Conservation (phyloP, 2,329 filamentous ascomycete species). For the Xylariaceae sp. region DNA sequence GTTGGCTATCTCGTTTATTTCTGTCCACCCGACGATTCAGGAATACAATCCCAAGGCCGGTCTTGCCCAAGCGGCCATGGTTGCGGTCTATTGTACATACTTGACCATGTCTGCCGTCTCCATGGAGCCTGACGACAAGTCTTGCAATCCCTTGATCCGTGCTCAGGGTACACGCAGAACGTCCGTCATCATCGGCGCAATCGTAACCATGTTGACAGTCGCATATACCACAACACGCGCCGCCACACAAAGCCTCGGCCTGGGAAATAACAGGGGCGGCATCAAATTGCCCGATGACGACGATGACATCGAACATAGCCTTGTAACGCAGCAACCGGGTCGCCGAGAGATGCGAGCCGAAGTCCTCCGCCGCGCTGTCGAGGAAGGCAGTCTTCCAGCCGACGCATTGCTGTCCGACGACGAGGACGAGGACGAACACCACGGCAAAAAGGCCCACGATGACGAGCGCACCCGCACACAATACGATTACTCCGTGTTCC, state of each 20-base stretch:
- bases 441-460: conserved; percentile 64
- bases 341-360: conserved; percentile 91
- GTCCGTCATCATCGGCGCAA: conserved; percentile 85
- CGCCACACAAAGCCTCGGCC: conserved; percentile 80
- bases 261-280: conserved; percentile 57
- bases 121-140: conserved; percentile 92
- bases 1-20: conserved; percentile 74
- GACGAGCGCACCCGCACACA: conserved; percentile 87
- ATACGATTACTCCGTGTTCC: conserved; percentile 95
- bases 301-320: conserved; percentile 75
- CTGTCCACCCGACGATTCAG: conserved; percentile 85
- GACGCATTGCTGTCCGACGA: conserved; percentile 77
- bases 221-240: conserved; percentile 97
- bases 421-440: conserved; percentile 55
- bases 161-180: conserved; percentile 85
- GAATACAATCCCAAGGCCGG: conserved; percentile 90
- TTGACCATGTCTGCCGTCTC: conserved; percentile 96
- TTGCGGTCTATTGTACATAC: conserved; percentile 97
- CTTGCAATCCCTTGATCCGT: conserved; percentile 87
- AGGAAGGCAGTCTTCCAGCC: conserved; percentile 86
- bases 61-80: conserved; percentile 95
- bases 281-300: conserved; percentile 64
- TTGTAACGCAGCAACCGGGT: conserved; percentile 80
- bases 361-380: conserved; percentile 84
- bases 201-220: conserved; percentile 94